Evolutionary conservation across 805 yeast genomes (phyloP).

Genomic region (Groenewaldozyma salmanticensis): DNA sequence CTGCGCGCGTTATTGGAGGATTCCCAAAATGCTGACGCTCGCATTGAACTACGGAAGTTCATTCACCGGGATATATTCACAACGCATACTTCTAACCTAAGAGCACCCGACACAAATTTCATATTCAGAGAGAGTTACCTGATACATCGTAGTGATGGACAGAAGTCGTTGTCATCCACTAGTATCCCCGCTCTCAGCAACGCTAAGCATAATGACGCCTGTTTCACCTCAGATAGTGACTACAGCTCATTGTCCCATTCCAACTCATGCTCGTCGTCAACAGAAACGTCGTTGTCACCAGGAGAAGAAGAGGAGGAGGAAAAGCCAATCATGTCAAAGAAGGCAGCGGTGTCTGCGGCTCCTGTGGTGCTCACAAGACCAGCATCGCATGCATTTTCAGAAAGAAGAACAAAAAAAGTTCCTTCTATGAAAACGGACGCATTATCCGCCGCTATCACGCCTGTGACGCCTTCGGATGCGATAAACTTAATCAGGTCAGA

Average conservation of each 20-base stretch:
- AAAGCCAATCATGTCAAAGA: not conserved
- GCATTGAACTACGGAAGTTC: conserved; percentile 14
- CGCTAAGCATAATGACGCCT: not conserved
- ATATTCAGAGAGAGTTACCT: conserved; percentile 12
- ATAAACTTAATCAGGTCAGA: no score
- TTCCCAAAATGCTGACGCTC: no score
- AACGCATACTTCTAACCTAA: conserved; percentile 9
- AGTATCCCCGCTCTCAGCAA: no score
- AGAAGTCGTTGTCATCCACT: no score
- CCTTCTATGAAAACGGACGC: not conserved
- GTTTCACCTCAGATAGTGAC: conserved; percentile 1
- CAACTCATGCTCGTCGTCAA: conserved; percentile 9
- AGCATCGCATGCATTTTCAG: not conserved
- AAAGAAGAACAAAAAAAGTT: not conserved
- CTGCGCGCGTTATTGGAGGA: no score
- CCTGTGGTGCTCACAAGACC: not conserved
- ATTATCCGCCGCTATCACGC: no score
- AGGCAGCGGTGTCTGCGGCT: not conserved
- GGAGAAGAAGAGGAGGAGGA: not conserved
- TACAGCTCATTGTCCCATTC: conserved; percentile 3
- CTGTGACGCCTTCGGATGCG: no score
- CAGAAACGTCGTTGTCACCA: no score
- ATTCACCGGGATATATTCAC: conserved; percentile 22
- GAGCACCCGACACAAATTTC: conserved; percentile 10
- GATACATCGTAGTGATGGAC: conserved; percentile 10